Percentiles rank a stretch among this genome's conserved stretches.
These are phyloP conservation scores for Xylaria multiplex DNA, from an alignment of 2,329 filamentous ascomycete genomes.

Conservation along the genomic window DNA sequence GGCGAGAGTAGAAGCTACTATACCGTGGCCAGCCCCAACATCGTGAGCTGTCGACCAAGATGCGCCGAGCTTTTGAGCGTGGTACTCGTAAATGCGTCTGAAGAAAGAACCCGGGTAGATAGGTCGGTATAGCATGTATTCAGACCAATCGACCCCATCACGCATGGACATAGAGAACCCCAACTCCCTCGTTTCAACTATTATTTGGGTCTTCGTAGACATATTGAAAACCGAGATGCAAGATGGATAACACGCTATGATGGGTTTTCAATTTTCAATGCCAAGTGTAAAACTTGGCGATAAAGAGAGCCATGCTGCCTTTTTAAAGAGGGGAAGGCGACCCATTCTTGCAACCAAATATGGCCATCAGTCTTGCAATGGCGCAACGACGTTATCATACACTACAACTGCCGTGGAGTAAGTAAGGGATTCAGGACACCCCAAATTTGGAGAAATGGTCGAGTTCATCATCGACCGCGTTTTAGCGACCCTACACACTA, in stretches of 20 bases:
- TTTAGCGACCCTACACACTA: too few relatives aligned
- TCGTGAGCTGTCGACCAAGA: conserved; percentile 37
- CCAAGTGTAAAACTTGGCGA: too few relatives aligned
- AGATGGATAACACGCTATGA: not conserved
- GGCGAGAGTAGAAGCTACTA: conserved; percentile 36
- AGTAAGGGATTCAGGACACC: too few relatives aligned
- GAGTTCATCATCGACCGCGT: too few relatives aligned
- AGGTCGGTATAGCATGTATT: conserved; percentile 36
- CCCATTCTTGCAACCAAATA: not conserved
- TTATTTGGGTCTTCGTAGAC: not conserved
- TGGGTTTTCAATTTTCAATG: not conserved
- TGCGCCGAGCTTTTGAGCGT: conserved; percentile 21
- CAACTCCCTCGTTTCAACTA: conserved; percentile 1
- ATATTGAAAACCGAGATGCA: not conserved
- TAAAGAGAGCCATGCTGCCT: not conserved
- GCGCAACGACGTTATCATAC: not conserved
- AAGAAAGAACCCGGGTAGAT: conserved; percentile 39
- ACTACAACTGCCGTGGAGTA: too few relatives aligned
- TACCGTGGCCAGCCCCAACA: conserved; percentile 36
- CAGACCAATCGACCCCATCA: conserved; percentile 34
- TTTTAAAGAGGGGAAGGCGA: not conserved
- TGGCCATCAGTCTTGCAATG: not conserved
- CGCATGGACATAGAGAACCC: conserved; percentile 27
- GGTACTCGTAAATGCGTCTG: conserved; percentile 38
- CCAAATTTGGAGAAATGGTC: too few relatives aligned